phyloP scores from a whole-genome alignment of 495 filamentous ascomycete species.

The Stereocaulon alpinum region DNA sequence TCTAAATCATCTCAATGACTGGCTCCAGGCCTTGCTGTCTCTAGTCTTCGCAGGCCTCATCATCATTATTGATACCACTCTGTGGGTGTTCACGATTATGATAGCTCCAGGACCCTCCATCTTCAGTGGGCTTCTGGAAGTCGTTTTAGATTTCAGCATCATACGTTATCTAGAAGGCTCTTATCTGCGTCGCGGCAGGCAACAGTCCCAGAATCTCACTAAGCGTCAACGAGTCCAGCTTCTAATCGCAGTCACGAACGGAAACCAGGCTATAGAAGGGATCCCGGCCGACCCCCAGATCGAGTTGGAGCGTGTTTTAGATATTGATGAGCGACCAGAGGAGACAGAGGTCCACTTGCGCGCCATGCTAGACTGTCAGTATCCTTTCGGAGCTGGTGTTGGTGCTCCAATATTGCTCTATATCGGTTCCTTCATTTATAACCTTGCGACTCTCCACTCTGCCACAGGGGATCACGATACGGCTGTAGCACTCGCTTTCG shows the following conservation, averaged over 20 bases:
- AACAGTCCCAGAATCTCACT: conserved; percentile 1
- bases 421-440: conserved; percentile 34
- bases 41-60: conserved; percentile 9
- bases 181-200: not conserved
- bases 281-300: conserved; percentile 9
- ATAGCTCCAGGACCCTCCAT: conserved; percentile 10
- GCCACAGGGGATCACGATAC: conserved; percentile 34
- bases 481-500: conserved; percentile 36
- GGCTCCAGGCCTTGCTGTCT: not conserved
- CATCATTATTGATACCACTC: conserved; percentile 8
- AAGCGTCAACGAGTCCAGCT: conserved; percentile 3
- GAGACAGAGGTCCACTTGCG: conserved; percentile 10
- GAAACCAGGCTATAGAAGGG: conserved; percentile 11
- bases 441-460: conserved; percentile 28
- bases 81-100: conserved; percentile 16
- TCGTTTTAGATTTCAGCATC: conserved; percentile 9
- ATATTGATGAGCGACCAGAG: conserved; percentile 1
- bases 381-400: conserved; percentile 34
- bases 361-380: conserved; percentile 19
- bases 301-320: conserved; percentile 3
- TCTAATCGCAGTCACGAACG: conserved; percentile 8
- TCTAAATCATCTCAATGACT: not conserved
- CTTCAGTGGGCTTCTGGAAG: conserved; percentile 10
- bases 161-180: conserved; percentile 4
- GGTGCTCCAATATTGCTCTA: conserved; percentile 41